A percentile compares a stretch with the other conserved stretches of the same genome.
These are phyloP conservation scores for Blastomyces emzantsi DNA, from an alignment of 2,329 filamentous ascomycete species.

Conservation along the genomic window DNA sequence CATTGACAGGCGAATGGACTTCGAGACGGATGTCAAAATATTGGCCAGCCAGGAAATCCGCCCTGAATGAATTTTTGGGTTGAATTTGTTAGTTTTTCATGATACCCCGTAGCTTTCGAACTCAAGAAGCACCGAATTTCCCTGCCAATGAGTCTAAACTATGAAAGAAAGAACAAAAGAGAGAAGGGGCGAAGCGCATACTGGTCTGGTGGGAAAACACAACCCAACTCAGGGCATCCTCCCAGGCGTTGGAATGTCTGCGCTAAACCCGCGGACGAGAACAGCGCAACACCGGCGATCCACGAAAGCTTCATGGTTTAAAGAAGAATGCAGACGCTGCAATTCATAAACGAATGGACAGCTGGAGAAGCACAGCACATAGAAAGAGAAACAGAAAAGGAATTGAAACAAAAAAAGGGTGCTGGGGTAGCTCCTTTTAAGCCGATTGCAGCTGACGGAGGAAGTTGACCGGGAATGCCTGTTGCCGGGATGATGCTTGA, in stretches of 20 bases:
- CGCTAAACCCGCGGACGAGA: conserved; percentile 28
- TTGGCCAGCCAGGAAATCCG: conserved; percentile 75
- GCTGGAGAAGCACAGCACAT: neutral
- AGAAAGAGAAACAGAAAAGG: neutral
- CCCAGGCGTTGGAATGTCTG: conserved; percentile 50
- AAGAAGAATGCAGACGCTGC: conserved; percentile 1
- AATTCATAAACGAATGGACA: conserved; percentile 1
- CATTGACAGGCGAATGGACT: conserved; percentile 71
- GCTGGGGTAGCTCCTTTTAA: conserved; percentile 5
- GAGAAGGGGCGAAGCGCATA: conserved; percentile 23
- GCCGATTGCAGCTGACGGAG: neutral
- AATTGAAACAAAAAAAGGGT: neutral
- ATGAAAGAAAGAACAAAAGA: neutral
- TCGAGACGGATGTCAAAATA: conserved; percentile 77
- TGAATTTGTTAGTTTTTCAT: neutral
- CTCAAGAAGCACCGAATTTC: neutral
- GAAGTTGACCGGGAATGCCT: neutral
- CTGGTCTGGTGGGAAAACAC: conserved; percentile 51
- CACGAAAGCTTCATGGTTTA: conserved; percentile 22
- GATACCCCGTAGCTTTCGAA: conserved; percentile 4
- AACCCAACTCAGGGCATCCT: conserved; percentile 48
- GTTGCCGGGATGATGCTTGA: neutral
- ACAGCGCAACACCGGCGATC: conserved; percentile 20
- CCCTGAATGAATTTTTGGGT: conserved; percentile 31
- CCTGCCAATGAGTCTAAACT: neutral